phyloP scores from a whole-genome alignment of 192 early-diverging fungal species.

The Gigaspora rosea region DNA sequence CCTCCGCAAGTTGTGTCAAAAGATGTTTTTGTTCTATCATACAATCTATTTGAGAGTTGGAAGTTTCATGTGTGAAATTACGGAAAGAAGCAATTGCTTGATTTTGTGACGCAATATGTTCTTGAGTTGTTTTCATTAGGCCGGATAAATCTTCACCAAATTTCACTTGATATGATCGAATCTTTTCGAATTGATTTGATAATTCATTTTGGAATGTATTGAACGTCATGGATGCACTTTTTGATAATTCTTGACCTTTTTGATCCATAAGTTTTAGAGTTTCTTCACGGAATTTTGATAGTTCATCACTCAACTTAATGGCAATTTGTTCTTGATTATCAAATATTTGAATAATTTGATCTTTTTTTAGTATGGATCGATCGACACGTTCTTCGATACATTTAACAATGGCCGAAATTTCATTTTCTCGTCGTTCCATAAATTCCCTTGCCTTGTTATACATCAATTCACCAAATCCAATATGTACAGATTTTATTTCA shows the following conservation, averaged over 20 bases:
- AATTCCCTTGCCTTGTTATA: constrained; percentile 15
- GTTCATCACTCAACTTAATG: background rate
- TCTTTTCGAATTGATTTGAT: background rate
- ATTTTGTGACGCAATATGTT: constrained; percentile 1
- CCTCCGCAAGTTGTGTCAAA: background rate
- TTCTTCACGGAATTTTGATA: background rate
- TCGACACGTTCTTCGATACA: constrained; percentile 4
- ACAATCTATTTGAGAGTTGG: background rate
- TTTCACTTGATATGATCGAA: background rate
- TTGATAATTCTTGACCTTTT: background rate
- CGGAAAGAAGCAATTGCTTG: background rate
- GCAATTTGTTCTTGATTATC: background rate
- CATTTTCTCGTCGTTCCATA: background rate
- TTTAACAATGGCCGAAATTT: background rate
- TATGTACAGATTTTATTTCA: background rate
- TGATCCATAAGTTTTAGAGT: background rate
- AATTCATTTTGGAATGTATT: constrained; percentile 1
- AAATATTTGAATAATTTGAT: background rate
- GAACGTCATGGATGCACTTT: background rate
- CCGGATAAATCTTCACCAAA: background rate
- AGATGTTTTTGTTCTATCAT: background rate
- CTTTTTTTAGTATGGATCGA: background rate
- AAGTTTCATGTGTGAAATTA: background rate
- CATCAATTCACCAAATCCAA: background rate
- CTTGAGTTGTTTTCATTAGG: background rate